Conservation (phyloP, 495 filamentous ascomycete species). For the Talaromyces nanjingensis region DNA sequence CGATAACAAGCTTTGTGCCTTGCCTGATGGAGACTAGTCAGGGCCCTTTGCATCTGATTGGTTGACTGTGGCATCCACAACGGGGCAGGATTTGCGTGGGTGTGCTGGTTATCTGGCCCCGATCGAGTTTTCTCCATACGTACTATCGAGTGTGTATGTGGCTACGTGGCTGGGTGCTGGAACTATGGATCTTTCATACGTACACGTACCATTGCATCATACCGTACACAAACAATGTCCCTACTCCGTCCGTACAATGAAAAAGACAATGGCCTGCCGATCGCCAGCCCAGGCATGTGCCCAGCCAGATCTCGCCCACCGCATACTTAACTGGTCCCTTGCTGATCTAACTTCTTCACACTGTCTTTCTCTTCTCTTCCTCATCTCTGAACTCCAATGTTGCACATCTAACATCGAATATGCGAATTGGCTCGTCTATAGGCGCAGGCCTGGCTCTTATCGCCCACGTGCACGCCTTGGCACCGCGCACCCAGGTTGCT, state of each 20-base stretch:
- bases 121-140: neutral
- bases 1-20: neutral
- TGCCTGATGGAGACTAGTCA: neutral
- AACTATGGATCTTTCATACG: neutral
- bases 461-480: constrained; percentile 14
- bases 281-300: neutral
- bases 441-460: constrained; percentile 7
- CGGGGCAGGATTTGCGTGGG: neutral
- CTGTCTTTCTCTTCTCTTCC: neutral
- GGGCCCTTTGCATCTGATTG: neutral
- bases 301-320: neutral
- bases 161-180: neutral
- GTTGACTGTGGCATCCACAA: neutral
- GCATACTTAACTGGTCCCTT: neutral
- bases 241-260: too few relatives aligned
- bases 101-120: neutral
- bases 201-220: neutral
- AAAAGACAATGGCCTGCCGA: neutral
- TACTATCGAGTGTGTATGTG: too few relatives aligned
- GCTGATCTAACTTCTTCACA: neutral
- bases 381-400: neutral
- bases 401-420: neutral
- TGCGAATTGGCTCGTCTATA: constrained; percentile 4
- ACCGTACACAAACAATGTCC: neutral
- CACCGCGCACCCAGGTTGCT: constrained; percentile 22